These are phyloP conservation scores for Penicillium sp. DNA, from an alignment of 2,329 filamentous ascomycete genomes.

Conservation along the genomic window DNA sequence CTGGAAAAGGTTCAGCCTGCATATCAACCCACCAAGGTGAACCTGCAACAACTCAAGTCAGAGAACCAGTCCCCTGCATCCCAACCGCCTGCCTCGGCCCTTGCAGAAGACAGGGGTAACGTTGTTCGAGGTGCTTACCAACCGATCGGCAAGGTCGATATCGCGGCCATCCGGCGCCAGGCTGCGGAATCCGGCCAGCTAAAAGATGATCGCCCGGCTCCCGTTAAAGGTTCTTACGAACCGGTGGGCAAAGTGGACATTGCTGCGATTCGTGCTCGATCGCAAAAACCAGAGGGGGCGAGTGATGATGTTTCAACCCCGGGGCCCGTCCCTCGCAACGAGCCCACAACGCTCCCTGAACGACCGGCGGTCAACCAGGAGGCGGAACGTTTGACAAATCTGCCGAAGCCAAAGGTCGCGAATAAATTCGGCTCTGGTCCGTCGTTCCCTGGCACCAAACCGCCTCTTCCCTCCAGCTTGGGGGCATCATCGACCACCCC, in stretches of 20 bases:
- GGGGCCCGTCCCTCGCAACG: slow-evolving; percentile 38
- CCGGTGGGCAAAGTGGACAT: slow-evolving; percentile 97
- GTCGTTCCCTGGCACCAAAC: slow-evolving; percentile 84
- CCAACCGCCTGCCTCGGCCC: slow-evolving; percentile 49
- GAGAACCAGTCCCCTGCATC: slow-evolving; percentile 60
- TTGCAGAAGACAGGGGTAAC: slow-evolving; percentile 54
- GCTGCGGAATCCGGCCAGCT: slow-evolving; percentile 58
- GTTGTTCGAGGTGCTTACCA: slow-evolving; percentile 86
- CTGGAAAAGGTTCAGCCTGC: slow-evolving; percentile 89
- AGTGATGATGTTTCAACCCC: slow-evolving; percentile 46
- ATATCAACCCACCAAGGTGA: slow-evolving; percentile 94
- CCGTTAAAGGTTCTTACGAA: slow-evolving; percentile 91
- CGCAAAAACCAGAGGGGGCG: slow-evolving; percentile 60
- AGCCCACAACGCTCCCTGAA: slow-evolving; percentile 66
- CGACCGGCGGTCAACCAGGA: slow-evolving; percentile 69
- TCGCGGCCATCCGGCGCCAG: slow-evolving; percentile 80
- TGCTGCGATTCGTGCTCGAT: slow-evolving; percentile 82
- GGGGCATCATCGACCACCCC: slow-evolving; percentile 61
- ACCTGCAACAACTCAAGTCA: slow-evolving; percentile 80
- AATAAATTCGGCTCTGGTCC: slow-evolving; percentile 78
- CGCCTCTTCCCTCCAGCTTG: slow-evolving; percentile 72
- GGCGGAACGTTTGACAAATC: slow-evolving; percentile 77
- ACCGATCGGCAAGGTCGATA: slow-evolving; percentile 96
- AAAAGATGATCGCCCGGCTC: slow-evolving; percentile 75
- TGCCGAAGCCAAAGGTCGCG: slow-evolving; percentile 93